Base-by-base conservation (phyloP, 2,329 filamentous ascomycete genomes). In the Alternaria postmessia region DNA sequence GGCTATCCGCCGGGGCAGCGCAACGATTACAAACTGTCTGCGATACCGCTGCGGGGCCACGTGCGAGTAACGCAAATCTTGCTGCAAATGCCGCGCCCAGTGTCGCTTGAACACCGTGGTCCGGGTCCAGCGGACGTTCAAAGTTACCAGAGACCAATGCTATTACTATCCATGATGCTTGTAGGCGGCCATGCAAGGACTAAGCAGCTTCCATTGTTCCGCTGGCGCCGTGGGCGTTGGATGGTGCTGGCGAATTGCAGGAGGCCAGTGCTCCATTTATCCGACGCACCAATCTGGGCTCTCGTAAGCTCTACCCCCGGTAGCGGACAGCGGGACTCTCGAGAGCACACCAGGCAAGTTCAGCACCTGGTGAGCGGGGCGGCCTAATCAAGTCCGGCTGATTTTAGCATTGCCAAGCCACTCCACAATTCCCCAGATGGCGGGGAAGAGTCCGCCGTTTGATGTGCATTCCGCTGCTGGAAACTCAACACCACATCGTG, bases 251-350 rank as follows among this genome's bases (percentile, higher is more conserved):
- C 73, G 68, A 76, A 74, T 76, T 36, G 66, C 61, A 66, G 53
- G 18, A 36, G 39, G 41, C 43, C 53, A 56, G 52, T 56, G 51
- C 62, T 76, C 75, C 75, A 57, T 77, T 76, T 75, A 76, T 59
- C 74, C 75, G 75, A 69, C 51, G 43, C 32, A 47, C 41, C 44
- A 54, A 59, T 54, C 61, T 66, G 61, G 62, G 62, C 63, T 46
- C 48, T 54, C 57, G 69, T 68, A 65, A 73, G 64, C 63, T 32
- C 39, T 48, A 62, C 44, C 59, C 59, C 62, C 55, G 51, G 61
- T 54, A 54, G 47, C 53, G 49, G 54, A 44, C 43, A 52, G 54
- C 49, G 61, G 60, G 61, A 66, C 24, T 59, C 49, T 56, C 32
- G 49, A 30, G 20, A 44, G 34, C 26, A 43, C 36, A 43, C 36